Evolutionary conservation across 306 rosid genomes (phyloP).

Genomic region (Cucumis melo): DNA sequence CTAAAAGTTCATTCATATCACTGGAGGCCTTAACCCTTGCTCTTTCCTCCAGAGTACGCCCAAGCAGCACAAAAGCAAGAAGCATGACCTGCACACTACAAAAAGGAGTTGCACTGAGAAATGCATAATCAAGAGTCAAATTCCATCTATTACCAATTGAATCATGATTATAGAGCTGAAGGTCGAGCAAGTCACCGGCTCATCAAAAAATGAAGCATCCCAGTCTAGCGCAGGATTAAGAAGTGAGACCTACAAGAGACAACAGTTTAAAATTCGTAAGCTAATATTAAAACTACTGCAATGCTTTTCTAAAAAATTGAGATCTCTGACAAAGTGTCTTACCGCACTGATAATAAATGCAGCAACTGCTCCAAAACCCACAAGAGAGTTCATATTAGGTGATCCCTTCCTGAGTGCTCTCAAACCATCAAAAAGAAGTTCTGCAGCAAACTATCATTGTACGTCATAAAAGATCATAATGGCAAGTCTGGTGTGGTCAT

Average conservation of each 20-base stretch:
- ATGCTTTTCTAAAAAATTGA: slow-evolving; percentile 6
- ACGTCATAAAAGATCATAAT: slow-evolving; percentile 1
- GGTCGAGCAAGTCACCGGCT: slow-evolving; percentile 78
- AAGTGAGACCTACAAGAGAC: slow-evolving; percentile 57
- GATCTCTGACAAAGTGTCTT: slow-evolving; percentile 20
- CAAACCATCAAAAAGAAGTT: slow-evolving; percentile 77
- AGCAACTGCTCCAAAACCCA: slow-evolving; percentile 88
- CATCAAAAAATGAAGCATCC: slow-evolving; percentile 94
- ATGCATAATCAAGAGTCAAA: slow-evolving; percentile 12
- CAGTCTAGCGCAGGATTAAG: slow-evolving; percentile 67
- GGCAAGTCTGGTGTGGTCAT: not conserved
- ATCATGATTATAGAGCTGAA: slow-evolving; percentile 17
- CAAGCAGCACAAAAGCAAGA: slow-evolving; percentile 97
- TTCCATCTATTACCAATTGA: not conserved
- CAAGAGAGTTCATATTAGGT: slow-evolving; percentile 95
- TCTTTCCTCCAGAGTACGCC: slow-evolving; percentile 91
- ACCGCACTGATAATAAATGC: slow-evolving; percentile 89
- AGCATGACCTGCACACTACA: slow-evolving; percentile 99
- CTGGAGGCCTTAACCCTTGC: slow-evolving; percentile 92
- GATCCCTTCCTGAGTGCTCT: slow-evolving; percentile 74
- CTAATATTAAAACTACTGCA: not conserved
- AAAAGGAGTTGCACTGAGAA: slow-evolving; percentile 36
- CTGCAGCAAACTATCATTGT: slow-evolving; percentile 26
- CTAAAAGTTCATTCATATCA: slow-evolving; percentile 95
- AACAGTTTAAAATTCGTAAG: slow-evolving; percentile 6